A percentile compares a stretch with the other conserved stretches of the same genome.
Evolutionary conservation across 1,139 yeast species (phyloP).

Genomic region (Fermentozyma sake): DNA sequence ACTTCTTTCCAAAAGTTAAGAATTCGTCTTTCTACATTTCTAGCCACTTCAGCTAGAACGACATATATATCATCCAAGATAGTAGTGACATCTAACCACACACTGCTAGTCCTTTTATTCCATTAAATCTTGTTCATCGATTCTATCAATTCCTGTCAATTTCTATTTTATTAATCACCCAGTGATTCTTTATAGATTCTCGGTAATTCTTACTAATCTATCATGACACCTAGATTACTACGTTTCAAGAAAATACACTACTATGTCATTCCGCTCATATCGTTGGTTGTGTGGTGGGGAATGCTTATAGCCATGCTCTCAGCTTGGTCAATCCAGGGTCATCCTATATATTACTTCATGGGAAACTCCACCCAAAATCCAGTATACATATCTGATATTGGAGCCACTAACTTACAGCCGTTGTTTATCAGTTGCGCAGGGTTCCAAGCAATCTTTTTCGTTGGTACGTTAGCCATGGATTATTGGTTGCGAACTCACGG

Average conservation of each 20-base stretch:
- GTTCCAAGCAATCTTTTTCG: conserved; percentile 69
- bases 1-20: no score
- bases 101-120: no score
- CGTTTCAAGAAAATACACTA: conserved; percentile 19
- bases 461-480: conserved; percentile 61
- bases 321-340: conserved; percentile 74
- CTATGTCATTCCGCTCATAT: conserved; percentile 48
- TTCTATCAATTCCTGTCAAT: no score
- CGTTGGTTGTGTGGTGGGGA: conserved; percentile 66
- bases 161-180: no score
- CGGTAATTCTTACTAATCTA: no score
- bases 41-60: no score
- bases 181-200: neutral
- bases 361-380: conserved; percentile 34
- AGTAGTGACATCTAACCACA: no score
- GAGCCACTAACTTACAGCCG: conserved; percentile 25
- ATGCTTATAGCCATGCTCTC: conserved; percentile 69
- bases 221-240: conserved; percentile 8
- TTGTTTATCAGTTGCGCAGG: conserved; percentile 23
- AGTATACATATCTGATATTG: conserved; percentile 61
- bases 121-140: no score
- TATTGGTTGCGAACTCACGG: conserved; percentile 46
- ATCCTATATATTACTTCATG: conserved; percentile 64
- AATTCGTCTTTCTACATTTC: no score
- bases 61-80: no score